phyloP scores from a whole-genome alignment of 495 filamentous ascomycete genomes.

The Darksidea phi region DNA sequence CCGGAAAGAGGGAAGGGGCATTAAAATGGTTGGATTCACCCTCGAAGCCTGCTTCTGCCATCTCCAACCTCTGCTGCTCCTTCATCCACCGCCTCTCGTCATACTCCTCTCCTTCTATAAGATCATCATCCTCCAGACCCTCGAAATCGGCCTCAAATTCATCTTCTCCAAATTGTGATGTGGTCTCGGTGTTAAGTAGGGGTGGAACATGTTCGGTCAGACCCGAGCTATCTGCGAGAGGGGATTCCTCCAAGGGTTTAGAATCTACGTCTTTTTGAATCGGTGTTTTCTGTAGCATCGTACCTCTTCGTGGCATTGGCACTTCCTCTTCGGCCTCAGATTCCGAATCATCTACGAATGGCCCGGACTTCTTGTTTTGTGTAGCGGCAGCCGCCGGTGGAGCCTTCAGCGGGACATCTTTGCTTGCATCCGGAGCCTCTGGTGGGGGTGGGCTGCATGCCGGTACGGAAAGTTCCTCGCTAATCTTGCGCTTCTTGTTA shows the following conservation, averaged over 20 bases:
- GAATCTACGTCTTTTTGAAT: not conserved
- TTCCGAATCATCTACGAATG: slow-evolving; percentile 69
- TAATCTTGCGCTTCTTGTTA: slow-evolving; percentile 50
- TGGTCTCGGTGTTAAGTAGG: slow-evolving; percentile 56
- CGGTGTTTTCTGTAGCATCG: not conserved
- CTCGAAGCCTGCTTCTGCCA: slow-evolving; percentile 46
- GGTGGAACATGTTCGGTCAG: slow-evolving; percentile 9
- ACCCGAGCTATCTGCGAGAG: not conserved
- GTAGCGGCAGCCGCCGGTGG: slow-evolving; percentile 30
- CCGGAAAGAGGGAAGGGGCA: slow-evolving; percentile 30
- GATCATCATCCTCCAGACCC: slow-evolving; percentile 50
- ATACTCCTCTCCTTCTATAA: slow-evolving; percentile 60
- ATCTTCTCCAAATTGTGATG: slow-evolving; percentile 56
- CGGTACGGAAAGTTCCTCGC: slow-evolving; percentile 13
- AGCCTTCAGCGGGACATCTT: slow-evolving; percentile 35
- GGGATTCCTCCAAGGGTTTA: slow-evolving; percentile 17
- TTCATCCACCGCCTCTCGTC: slow-evolving; percentile 61
- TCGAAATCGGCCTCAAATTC: slow-evolving; percentile 65
- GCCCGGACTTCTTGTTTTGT: slow-evolving; percentile 41
- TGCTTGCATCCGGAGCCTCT: slow-evolving; percentile 40
- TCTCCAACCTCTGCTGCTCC: slow-evolving; percentile 60
- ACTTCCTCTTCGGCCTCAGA: slow-evolving; percentile 56
- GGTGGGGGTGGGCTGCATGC: slow-evolving; percentile 35
- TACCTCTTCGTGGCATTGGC: slow-evolving; percentile 19
- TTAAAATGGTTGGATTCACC: slow-evolving; percentile 42